A percentile compares a stretch with the other conserved stretches of the same genome.
Conservation (phyloP, 257 asterid species). For the Penstemon barbatus region DNA sequence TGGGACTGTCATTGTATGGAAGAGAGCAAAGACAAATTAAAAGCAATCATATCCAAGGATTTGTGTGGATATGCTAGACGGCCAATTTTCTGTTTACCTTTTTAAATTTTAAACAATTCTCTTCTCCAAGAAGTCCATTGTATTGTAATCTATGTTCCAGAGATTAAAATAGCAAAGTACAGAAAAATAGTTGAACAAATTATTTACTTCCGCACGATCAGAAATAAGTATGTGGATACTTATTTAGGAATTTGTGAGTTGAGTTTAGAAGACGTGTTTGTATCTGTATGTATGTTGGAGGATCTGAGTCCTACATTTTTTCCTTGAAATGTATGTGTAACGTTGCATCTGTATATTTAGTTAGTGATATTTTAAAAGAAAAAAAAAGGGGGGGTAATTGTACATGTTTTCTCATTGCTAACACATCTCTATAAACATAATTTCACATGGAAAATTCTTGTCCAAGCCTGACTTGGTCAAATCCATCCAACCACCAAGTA, state of each 20-base stretch:
- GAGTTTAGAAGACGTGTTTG: constrained; percentile 12
- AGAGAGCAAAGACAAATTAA: constrained; percentile 70
- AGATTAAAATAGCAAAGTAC: constrained; percentile 17
- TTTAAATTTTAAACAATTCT: constrained; percentile 4
- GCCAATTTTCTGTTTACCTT: not conserved
- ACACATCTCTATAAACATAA: no score
- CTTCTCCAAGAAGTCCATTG: constrained; percentile 17
- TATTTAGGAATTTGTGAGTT: not conserved
- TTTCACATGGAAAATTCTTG: no score
- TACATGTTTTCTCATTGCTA: no score
- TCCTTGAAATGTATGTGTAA: no score
- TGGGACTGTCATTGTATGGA: constrained; percentile 97
- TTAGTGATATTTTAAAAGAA: no score
- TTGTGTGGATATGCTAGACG: constrained; percentile 13
- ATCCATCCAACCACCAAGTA: no score
- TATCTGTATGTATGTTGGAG: constrained; percentile 11
- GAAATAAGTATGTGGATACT: constrained; percentile 1
- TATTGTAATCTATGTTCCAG: constrained; percentile 25
- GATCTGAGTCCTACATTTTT: not conserved
- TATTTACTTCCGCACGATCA: not conserved
- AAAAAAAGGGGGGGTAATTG: no score
- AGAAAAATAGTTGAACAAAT: constrained; percentile 22
- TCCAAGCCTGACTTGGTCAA: no score
- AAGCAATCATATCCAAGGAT: constrained; percentile 9
- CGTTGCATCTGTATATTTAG: no score